These are phyloP conservation scores for Sclerotiophoma versabilis DNA, from an alignment of 2,329 filamentous ascomycete species.

Conservation along the genomic window DNA sequence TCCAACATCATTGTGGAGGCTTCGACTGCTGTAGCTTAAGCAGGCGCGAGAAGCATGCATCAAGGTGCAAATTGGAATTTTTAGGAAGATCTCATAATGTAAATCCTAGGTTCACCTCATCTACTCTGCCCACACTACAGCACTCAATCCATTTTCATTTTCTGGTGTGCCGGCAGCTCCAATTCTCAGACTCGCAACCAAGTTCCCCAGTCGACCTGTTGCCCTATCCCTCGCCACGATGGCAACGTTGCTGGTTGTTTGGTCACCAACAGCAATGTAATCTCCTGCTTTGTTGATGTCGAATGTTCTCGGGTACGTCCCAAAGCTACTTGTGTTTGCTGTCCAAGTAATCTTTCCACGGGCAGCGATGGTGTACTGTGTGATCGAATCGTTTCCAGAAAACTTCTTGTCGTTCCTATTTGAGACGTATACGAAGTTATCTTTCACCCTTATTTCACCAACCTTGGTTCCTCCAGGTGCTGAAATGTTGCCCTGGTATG, in stretches of 20 bases:
- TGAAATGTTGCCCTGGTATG: conserved; percentile 40
- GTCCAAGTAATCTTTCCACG: conserved; percentile 39
- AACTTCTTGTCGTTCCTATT: conserved; percentile 50
- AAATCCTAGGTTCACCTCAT: no score
- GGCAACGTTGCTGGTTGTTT: conserved; percentile 43
- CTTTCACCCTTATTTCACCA: conserved; percentile 43
- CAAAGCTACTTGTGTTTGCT: conserved; percentile 39
- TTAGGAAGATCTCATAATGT: no score
- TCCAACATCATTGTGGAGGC: background rate
- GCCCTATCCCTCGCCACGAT: conserved; percentile 38
- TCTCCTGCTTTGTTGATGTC: conserved; percentile 45
- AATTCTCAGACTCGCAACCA: conserved; percentile 37
- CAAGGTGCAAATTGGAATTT: no score
- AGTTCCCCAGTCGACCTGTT: conserved; percentile 37
- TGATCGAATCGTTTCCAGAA: conserved; percentile 43
- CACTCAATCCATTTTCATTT: conserved; percentile 44
- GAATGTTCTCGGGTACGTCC: conserved; percentile 47
- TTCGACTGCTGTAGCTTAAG: background rate
- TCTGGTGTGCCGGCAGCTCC: conserved; percentile 34
- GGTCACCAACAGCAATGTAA: conserved; percentile 41
- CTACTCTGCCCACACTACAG: conserved; percentile 47
- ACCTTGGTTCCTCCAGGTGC: conserved; percentile 41
- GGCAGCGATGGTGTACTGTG: conserved; percentile 42
- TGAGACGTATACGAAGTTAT: conserved; percentile 43
- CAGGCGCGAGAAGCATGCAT: background rate